A percentile compares a stretch with the other conserved stretches of the same genome.
These are phyloP conservation scores for Lachnellula hyalina DNA, from an alignment of 2,329 filamentous ascomycete species.

Conservation along the genomic window DNA sequence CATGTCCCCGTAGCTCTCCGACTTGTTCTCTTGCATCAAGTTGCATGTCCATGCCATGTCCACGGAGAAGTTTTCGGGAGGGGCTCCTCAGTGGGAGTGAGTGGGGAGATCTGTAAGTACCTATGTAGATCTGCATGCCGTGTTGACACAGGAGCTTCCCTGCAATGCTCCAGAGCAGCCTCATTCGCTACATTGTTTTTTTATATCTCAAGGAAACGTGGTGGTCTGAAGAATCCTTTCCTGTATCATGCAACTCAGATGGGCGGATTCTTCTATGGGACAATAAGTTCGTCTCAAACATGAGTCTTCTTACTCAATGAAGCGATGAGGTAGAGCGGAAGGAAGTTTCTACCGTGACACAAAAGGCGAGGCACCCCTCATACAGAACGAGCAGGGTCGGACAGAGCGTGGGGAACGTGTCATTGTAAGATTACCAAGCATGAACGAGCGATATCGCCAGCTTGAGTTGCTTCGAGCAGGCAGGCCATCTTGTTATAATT, in stretches of 20 bases:
- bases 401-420: no score
- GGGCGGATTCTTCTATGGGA: constrained; percentile 1
- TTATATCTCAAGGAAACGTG: background rate
- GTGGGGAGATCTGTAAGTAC: constrained; percentile 10
- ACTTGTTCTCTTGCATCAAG: background rate
- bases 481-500: background rate
- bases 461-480: background rate
- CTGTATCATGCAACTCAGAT: background rate
- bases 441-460: background rate
- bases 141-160: background rate
- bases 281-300: no score
- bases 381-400: no score
- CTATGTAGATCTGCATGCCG: constrained; percentile 12
- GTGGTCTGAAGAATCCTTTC: background rate
- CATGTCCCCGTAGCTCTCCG: background rate
- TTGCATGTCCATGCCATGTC: background rate
- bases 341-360: constrained; percentile 2
- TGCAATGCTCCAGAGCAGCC: background rate
- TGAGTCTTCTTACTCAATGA: background rate
- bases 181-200: background rate
- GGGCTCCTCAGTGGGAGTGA: background rate
- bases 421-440: background rate
- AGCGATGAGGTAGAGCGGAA: constrained; percentile 1
- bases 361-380: background rate
- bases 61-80: background rate